Percentiles rank a stretch among this genome's conserved stretches.
These are phyloP conservation scores for Hypomontagnella monticulosa DNA, from an alignment of 495 filamentous ascomycete genomes.

Conservation along the genomic window DNA sequence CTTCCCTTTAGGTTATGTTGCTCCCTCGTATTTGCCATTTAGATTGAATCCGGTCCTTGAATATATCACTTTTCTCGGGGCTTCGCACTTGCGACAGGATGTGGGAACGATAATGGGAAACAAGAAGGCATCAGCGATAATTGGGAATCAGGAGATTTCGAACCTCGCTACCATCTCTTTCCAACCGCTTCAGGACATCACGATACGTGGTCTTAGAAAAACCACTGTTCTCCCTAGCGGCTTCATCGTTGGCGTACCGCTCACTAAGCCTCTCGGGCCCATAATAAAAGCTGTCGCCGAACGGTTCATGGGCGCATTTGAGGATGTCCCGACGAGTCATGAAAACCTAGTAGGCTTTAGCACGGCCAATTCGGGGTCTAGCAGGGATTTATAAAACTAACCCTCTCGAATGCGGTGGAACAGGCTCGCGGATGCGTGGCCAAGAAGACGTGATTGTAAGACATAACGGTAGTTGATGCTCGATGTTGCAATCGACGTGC, in stretches of 20 bases:
- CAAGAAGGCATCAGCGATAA: slow-evolving; percentile 10
- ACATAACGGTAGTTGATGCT: slow-evolving; percentile 60
- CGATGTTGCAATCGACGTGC: slow-evolving; percentile 42
- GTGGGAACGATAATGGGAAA: background rate
- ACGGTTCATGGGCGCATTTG: slow-evolving; percentile 90
- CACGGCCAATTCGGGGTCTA: slow-evolving; percentile 3
- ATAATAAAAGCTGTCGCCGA: slow-evolving; percentile 96
- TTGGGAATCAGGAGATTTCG: slow-evolving; percentile 26
- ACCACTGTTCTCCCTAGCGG: slow-evolving; percentile 73
- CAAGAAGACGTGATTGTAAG: slow-evolving; percentile 84
- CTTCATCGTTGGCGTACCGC: slow-evolving; percentile 78
- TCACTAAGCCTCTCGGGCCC: slow-evolving; percentile 85
- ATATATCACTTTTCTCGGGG: background rate
- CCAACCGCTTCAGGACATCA: slow-evolving; percentile 76
- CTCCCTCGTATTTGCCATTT: background rate
- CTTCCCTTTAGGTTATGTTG: background rate
- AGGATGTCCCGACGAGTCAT: slow-evolving; percentile 89
- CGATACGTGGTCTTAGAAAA: slow-evolving; percentile 80
- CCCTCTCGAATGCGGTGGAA: slow-evolving; percentile 95
- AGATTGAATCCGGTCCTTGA: slow-evolving; percentile 1
- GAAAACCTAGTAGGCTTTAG: slow-evolving; percentile 72
- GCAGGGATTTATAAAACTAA: slow-evolving; percentile 50
- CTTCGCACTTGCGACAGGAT: slow-evolving; percentile 28
- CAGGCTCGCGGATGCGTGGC: slow-evolving; percentile 93
- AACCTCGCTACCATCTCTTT: slow-evolving; percentile 69